Conservation (phyloP, 2,329 filamentous ascomycete genomes). For the Lasiodiplodia gonubiensis region DNA sequence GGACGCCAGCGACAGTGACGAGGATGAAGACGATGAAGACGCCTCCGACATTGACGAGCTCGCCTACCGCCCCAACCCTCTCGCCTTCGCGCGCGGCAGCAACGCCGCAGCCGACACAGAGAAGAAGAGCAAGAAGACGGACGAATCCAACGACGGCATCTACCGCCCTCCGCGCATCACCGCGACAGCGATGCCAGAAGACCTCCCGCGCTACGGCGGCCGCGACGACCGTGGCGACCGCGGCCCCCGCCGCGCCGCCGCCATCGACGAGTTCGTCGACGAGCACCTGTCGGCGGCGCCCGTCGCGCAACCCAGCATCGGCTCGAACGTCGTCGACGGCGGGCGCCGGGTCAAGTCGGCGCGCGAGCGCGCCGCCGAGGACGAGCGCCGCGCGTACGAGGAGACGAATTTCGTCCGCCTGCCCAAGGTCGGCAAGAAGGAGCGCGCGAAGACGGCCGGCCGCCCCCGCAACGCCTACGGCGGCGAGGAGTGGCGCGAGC, state of each 20-base stretch:
- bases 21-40: conserved; percentile 46
- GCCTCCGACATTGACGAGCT: conserved; percentile 60
- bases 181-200: conserved; percentile 76
- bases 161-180: conserved; percentile 90
- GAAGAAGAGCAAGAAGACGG: conserved; percentile 37
- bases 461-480: conserved; percentile 65
- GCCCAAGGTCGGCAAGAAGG: conserved; percentile 87
- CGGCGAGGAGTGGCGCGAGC: conserved; percentile 88
- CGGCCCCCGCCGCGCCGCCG: conserved; percentile 73
- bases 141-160: conserved; percentile 65
- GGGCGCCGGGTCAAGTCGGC: conserved; percentile 81
- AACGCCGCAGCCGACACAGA: conserved; percentile 34
- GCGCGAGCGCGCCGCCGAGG: conserved; percentile 76
- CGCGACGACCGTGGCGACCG: conserved; percentile 66
- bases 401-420: conserved; percentile 90
- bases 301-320: conserved; percentile 85
- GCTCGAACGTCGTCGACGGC: conserved; percentile 80
- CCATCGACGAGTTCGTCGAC: conserved; percentile 89
- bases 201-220: conserved; percentile 42
- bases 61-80: conserved; percentile 66
- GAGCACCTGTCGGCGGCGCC: conserved; percentile 84
- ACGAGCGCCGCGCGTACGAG: conserved; percentile 83
- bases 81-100: conserved; percentile 48
- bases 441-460: conserved; percentile 67
- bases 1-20: conserved; percentile 48